Evolutionary conservation across 2,329 filamentous ascomycete genomes (phyloP), one percentile per base, ranked within the genome.

Genomic region (Bretziella fagacearum): DNA sequence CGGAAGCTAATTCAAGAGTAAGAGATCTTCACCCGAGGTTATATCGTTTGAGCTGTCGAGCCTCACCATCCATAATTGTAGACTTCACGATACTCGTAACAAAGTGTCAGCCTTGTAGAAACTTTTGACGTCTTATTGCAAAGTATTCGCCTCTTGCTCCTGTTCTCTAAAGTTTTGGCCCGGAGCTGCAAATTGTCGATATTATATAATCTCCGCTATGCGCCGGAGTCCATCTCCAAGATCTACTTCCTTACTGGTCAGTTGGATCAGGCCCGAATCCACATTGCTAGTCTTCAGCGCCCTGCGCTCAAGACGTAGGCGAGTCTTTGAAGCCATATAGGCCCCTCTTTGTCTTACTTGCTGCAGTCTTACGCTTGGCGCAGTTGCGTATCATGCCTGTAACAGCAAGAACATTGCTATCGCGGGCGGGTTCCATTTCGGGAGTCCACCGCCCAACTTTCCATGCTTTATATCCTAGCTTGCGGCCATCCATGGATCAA

Each of bases 181-280:
- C 13, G 20, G 2, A 7, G 20, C 10, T 10, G 32, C 15, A n/a
- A n/a, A 40, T 10, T 7, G 11, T 29, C 5, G 25, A n/a, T n/a
- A n/a, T 18, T 15, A 5, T 26, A 15, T 7, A 27, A 25, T n/a
- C 23, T 7, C 36, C 42, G 47, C 41, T 45, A 27, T 49, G 36
- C 42, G 35, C 41, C 41, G 47, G 35, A 32, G 26, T 49, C 26
- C 26, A 42, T 40, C 35, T 44, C 17, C 29, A 33, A 44, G 17
- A 32, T 18, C 22, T 6, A 20, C 27, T 32, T 39, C 35, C 35
- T 44, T 32, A 32, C 25, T 7, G 20, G 41, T 27, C 25, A 20
- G 23, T 44, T 18, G 18, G 11, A 22, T 18, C 18, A 44, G 29
- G 4, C 13, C 35, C 35, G 35, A 22, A 20, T 39, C 35, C 18